Base-by-base conservation (phyloP, 306 rosid species). In the Vigna mungo region DNA sequence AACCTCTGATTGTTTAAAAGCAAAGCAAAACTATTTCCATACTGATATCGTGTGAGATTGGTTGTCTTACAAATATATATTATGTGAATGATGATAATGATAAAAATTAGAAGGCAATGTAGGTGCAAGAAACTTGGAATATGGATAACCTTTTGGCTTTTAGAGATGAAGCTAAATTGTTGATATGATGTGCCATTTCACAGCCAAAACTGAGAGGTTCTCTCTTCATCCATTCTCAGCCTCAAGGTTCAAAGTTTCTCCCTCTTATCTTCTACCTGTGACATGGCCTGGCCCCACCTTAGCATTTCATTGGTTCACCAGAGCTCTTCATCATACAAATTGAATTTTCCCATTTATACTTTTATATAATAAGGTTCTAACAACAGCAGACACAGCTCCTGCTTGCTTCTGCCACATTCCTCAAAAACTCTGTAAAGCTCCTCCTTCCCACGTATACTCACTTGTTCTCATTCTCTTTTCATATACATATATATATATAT, bases 231-330 rank as follows among this genome's bases (percentile, higher is more conserved):
- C 77, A 66, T 78, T 69, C 89, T 72, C 67, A 82, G 86, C 92
- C 86, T 60, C 86, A 81, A 74, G 72, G 69, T 20, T 6, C 64
- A 64, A 41, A 7, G 34, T 68, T 6, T 74, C 23, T 46, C 48
- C 68, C 73, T 79, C 97, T 92, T 94, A 92, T 94, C 98, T 86
- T 82, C 97, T 91, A 86, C 91, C 63, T 78, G 47, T 51, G 43
- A 62, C 72, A 3, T 2, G 11, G 4, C 75, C 46, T 75, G 92
- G 82, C 17, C 84, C 92, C 90, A 52, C 75, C 70, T 41, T 7
- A 25, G 51, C 13, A 9, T 1, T 43, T 75, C 75, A 11, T 74
- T 83, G 86, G 83, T 78, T 64, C 86, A 20, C 85, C 55, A 82
- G 71, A 85, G 49, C 83, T 82, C 75, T 67, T 48, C 6, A 47